Conservation (phyloP, 768 basidiomycete species). For the Lepiota venenata region DNA sequence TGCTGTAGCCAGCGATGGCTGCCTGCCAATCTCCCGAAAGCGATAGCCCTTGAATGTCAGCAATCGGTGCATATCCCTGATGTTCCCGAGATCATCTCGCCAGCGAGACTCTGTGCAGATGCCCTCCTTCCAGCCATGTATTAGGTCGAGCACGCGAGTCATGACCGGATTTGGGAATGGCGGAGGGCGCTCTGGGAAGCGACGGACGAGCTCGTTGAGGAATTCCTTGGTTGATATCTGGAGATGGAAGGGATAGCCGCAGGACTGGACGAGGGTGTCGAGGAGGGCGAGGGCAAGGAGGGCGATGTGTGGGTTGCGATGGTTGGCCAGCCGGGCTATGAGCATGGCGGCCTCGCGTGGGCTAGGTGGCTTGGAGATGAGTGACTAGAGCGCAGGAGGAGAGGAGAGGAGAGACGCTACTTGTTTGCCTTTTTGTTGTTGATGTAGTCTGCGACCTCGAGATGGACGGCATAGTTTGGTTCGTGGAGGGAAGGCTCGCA, state of each 20-base stretch:
- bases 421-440: constrained; percentile 96
- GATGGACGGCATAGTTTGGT: constrained; percentile 88
- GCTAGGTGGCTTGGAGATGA: constrained; percentile 33
- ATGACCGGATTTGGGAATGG: constrained; percentile 94
- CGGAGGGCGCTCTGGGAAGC: constrained; percentile 97
- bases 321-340: constrained; percentile 81
- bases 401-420: constrained; percentile 41
- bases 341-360: constrained; percentile 91
- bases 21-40: constrained; percentile 52
- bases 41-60: constrained; percentile 91
- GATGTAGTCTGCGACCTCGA: constrained; percentile 92
- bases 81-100: constrained; percentile 96
- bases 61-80: constrained; percentile 95
- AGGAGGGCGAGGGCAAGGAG: constrained; percentile 83
- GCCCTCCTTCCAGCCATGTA: constrained; percentile 92
- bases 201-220: constrained; percentile 94
- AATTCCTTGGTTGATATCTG: constrained; percentile 98
- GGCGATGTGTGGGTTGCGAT: constrained; percentile 89
- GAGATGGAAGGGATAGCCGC: constrained; percentile 96
- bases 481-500: constrained; percentile 85
- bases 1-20: constrained; percentile 31
- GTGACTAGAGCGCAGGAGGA: not conserved
- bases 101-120: constrained; percentile 87
- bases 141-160: constrained; percentile 89
- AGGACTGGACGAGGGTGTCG: constrained; percentile 90